phyloP scores from a whole-genome alignment of 805 yeast genomes.

The Kodamaea neixiangensis region DNA sequence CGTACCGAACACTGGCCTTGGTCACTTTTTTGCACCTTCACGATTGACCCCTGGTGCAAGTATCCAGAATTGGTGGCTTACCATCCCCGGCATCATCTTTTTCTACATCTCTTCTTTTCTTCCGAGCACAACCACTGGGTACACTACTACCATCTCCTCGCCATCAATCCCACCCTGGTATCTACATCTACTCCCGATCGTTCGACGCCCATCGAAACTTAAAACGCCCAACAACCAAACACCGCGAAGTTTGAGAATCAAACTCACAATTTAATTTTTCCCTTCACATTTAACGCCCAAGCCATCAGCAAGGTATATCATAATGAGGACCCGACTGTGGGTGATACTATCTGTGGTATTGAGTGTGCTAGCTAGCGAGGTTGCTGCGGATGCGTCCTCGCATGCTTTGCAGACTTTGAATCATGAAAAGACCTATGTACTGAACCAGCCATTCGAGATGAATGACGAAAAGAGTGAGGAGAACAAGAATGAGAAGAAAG shows the following conservation, averaged over 20 bases:
- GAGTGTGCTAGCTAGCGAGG: not conserved
- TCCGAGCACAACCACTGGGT: no score
- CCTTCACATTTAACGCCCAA: no score
- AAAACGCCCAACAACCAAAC: conserved; percentile 1
- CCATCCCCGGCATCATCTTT: not conserved
- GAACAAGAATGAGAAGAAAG: not conserved
- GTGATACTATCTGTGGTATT: not conserved
- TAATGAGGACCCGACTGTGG: conserved; percentile 6
- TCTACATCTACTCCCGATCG: conserved; percentile 1
- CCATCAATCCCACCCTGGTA: not conserved
- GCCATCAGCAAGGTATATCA: not conserved
- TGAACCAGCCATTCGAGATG: not conserved
- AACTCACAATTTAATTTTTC: not conserved
- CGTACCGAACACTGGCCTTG: no score
- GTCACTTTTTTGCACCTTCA: no score
- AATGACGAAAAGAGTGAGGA: not conserved
- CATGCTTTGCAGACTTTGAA: no score
- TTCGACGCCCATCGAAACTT: conserved; percentile 4
- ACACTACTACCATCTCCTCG: not conserved
- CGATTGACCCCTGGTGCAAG: no score
- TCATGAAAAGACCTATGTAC: no score
- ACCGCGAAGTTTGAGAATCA: not conserved
- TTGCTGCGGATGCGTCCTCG: not conserved
- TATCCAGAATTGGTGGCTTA: no score
- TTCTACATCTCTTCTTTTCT: not conserved